These are phyloP conservation scores for Aspergillus texensis DNA, from an alignment of 2,329 filamentous ascomycete species.

Conservation along the genomic window DNA sequence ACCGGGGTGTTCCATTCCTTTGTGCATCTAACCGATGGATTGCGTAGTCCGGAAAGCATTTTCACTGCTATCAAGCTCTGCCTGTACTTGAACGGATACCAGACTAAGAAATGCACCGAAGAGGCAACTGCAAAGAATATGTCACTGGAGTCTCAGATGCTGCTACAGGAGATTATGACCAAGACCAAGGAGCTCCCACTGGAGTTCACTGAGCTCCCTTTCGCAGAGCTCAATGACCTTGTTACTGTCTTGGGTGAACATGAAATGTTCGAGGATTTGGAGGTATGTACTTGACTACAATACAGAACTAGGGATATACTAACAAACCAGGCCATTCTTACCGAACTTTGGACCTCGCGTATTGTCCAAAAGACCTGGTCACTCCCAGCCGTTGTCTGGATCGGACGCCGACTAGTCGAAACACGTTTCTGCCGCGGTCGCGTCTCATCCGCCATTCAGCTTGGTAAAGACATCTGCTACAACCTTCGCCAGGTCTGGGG, in stretches of 20 bases:
- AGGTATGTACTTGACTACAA: constrained; percentile 23
- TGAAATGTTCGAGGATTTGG: constrained; percentile 40
- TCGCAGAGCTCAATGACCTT: constrained; percentile 39
- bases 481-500: constrained; percentile 59
- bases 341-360: constrained; percentile 51
- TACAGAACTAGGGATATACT: neutral
- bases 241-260: constrained; percentile 42
- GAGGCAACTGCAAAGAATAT: constrained; percentile 32
- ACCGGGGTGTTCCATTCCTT: constrained; percentile 39
- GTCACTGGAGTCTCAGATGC: constrained; percentile 35
- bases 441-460: constrained; percentile 46
- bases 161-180: constrained; percentile 37
- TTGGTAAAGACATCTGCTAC: constrained; percentile 59
- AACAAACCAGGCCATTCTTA: constrained; percentile 37
- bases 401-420: constrained; percentile 57
- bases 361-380: constrained; percentile 51
- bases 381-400: constrained; percentile 50
- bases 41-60: constrained; percentile 35
- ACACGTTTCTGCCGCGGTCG: constrained; percentile 54
- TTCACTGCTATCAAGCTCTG: constrained; percentile 41
- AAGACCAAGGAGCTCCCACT: constrained; percentile 33
- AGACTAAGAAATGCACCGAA: constrained; percentile 32
- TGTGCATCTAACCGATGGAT: constrained; percentile 36
- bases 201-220: constrained; percentile 39
- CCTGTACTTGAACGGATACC: constrained; percentile 38